A percentile compares a stretch with the other conserved stretches of the same genome.
Evolutionary conservation across 176 grass and related monocot species (phyloP).

Genomic region (Leersia perrieri): DNA sequence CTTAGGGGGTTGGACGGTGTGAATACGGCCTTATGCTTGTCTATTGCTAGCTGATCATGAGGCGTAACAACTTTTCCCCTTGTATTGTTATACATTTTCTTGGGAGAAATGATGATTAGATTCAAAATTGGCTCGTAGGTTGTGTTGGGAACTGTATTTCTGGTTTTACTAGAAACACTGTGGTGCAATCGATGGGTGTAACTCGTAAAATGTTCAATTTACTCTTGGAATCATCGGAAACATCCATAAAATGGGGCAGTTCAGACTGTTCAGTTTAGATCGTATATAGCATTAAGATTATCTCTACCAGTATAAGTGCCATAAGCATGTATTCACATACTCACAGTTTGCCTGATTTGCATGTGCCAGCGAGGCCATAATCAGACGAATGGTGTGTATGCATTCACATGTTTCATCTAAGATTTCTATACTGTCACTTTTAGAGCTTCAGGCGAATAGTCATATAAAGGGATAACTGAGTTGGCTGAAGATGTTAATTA

Average conservation of each 20-base stretch:
- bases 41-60: slow-evolving; percentile 8
- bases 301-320: background rate
- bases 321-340: background rate
- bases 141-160: background rate
- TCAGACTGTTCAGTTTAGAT: background rate
- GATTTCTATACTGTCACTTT: background rate
- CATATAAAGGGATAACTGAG: background rate
- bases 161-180: background rate
- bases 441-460: background rate
- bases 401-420: background rate
- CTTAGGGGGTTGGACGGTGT: background rate
- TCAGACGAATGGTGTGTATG: background rate
- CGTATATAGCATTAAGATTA: background rate
- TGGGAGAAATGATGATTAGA: background rate
- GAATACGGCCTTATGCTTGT: background rate
- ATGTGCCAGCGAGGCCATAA: background rate
- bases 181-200: background rate
- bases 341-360: background rate
- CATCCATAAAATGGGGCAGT: background rate
- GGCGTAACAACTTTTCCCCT: background rate
- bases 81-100: background rate
- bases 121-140: background rate
- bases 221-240: background rate
- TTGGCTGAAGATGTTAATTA: background rate
- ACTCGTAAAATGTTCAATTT: background rate